Evolutionary conservation across 495 filamentous ascomycete genomes (phyloP), one percentile per base, ranked within the genome.

Genomic region (Neurospora sp.): DNA sequence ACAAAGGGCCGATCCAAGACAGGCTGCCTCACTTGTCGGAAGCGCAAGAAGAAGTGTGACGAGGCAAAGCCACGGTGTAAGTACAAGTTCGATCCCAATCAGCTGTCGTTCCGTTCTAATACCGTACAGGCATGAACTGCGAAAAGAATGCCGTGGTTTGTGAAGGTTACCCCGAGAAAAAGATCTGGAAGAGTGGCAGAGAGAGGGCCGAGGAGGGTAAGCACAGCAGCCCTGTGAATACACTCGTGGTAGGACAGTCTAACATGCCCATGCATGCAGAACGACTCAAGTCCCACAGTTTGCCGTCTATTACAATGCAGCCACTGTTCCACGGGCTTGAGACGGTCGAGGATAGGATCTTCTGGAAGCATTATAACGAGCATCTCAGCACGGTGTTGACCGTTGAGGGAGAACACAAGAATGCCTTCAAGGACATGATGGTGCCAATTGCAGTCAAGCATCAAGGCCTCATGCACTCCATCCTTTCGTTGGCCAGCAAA

Each of bases 31-130:
- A 97, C 94, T 69, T 98, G 94, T 84, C 88, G 94, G 72, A 91
- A 91, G 77, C 86, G 94, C 40, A 97, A 97, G 85, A 98, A 97
- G 91, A 98, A 98, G 84, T 98, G 94, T 82, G 94, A 97, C 79
- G 94, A 98, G 84, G 89, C 90, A n/a, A 96, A 94, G 77, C 94
- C 94, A 71, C 84, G 88, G 77, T 97, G 93, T 89, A 86, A 87
- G 89, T 83, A 7, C 7, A 27, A 18, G 48, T 53, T 16, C 40
- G 6, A 70, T 22, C 14, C 61, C 16, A n/a, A 40, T 39, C 6
- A 20, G 16, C 14, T 22, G 10, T 10, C 66, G 12, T 38, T 73
- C 38, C 37, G 69, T 70, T 74, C 80, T 83, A 73, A 81, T 46
- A 9, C 68, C 35, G n/a, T 35, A 22, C 72, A 89, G 93, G 93